Percentiles rank a stretch among this genome's conserved stretches.
These are phyloP conservation scores for Cryptococcus sp. DNA, from an alignment of 1,284 basidiomycete species.

Conservation along the genomic window DNA sequence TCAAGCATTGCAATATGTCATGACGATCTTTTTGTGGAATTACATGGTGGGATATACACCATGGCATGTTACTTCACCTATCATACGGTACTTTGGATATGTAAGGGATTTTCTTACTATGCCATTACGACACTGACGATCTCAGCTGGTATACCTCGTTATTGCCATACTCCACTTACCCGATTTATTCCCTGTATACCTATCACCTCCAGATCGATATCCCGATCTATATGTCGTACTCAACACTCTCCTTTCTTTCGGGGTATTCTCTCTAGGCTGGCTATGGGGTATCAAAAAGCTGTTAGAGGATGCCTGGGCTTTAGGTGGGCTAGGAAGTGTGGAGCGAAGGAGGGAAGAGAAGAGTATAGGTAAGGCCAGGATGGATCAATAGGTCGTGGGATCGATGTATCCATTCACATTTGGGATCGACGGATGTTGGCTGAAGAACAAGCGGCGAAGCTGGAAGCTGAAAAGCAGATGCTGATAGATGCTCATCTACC, in stretches of 20 bases:
- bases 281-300: conserved; percentile 9
- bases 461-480: too few species aligned
- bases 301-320: conserved; percentile 11
- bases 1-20: conserved; percentile 62
- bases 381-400: too few species aligned
- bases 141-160: not conserved
- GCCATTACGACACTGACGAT: not conserved
- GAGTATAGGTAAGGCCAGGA: not conserved
- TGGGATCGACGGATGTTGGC: too few species aligned
- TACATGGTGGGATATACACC: conserved; percentile 64
- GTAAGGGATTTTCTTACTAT: conserved; percentile 50
- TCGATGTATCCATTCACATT: too few species aligned
- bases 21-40: conserved; percentile 71
- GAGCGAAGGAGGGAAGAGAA: not conserved
- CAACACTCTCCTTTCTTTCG: conserved; percentile 60
- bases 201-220: not conserved
- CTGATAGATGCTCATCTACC: too few species aligned
- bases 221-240: conserved; percentile 82
- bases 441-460: too few species aligned
- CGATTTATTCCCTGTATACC: not conserved
- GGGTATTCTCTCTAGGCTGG: conserved; percentile 3
- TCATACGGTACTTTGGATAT: conserved; percentile 58
- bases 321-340: conserved; percentile 7
- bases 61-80: conserved; percentile 53
- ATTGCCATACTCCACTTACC: not conserved